Base-by-base conservation (phyloP, 2,329 filamentous ascomycete genomes). In the Nigrospora sphaerica region DNA sequence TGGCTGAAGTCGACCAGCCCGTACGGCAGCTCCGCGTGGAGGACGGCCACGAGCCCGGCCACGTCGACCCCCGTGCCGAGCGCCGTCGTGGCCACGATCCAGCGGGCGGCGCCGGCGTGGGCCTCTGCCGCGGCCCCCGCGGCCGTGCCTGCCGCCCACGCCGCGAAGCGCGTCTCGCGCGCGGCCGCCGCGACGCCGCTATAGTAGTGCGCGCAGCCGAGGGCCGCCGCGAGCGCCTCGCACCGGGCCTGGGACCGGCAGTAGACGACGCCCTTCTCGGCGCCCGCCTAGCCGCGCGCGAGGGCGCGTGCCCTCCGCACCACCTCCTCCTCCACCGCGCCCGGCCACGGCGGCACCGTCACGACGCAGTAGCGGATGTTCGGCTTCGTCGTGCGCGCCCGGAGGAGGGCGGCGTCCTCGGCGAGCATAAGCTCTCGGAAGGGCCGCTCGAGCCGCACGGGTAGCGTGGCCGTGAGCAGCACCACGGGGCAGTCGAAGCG, bases 381-480 rank as follows among this genome's bases (percentile, higher is more conserved):
- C 14, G 13, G 17, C 32, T 46, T 38, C 17, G 19, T 32, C 9
- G 23, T 46, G 3, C 23, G 18, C 36, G 44, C 44, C 12, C 28
- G 37, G 13, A 46, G 13, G 3, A 46, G 35, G 4, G 2, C 28
- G 1, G 37, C 44, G 13, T 46, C 18, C 1, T 32, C 31, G 5
- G 36, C 35, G 7, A 46, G n/a, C 7, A 40, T 46, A 1, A 32
- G 6, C 12, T 35, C 14, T 36, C 43, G 36, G 35, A 45, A 45
- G n/a, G 17, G 33, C 7, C 35, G 35, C 16, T 47, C 18, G 6
- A 46, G 33, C 39, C 34, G 32, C 12, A 46, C 39, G n/a, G 39
- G 45, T 12, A 46, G 17, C 32, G 39, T 46, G 4, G 45, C 45
- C 17, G 18, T 46, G 5, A 46, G 16, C 19, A 46, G 23, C 12